A percentile compares a stretch with the other conserved stretches of the same genome.
Conservation (phyloP, 768 basidiomycete species). For the Mycena galopus region DNA sequence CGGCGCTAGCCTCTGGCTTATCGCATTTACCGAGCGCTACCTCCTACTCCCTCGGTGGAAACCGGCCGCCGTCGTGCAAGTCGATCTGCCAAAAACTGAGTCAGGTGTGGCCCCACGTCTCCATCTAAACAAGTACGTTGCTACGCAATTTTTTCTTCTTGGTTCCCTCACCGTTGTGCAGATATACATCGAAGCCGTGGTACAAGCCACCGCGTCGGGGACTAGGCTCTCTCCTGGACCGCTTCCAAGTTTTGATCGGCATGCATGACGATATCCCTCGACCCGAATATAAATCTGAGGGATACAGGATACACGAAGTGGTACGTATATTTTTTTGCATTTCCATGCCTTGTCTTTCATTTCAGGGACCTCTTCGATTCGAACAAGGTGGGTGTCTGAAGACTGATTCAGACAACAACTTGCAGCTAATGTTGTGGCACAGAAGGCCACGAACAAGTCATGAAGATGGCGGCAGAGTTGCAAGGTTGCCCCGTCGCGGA, state of each 20-base stretch:
- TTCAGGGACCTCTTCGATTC: constrained; percentile 52
- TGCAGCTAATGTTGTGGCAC: not conserved
- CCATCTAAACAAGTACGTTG: constrained; percentile 49
- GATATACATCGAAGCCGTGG: constrained; percentile 58
- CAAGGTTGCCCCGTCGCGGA: constrained; percentile 58
- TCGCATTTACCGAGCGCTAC: constrained; percentile 52
- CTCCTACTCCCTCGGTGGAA: constrained; percentile 54
- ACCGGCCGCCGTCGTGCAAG: constrained; percentile 38
- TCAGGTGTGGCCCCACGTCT: constrained; percentile 42
- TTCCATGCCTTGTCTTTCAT: not conserved
- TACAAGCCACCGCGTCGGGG: constrained; percentile 56
- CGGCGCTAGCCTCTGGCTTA: constrained; percentile 37
- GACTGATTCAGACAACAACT: not conserved
- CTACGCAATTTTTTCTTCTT: not conserved
- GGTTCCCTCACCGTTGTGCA: constrained; percentile 19
- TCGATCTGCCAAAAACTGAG: constrained; percentile 40
- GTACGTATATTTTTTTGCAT: constrained; percentile 39
- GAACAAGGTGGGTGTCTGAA: constrained; percentile 49
- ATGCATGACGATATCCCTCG: constrained; percentile 55
- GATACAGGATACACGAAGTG: constrained; percentile 60
- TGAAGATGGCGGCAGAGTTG: constrained; percentile 55
- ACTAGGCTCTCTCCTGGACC: constrained; percentile 44
- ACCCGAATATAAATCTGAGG: constrained; percentile 52
- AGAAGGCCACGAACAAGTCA: constrained; percentile 57
- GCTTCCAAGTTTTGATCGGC: constrained; percentile 49